A percentile compares a stretch with the other conserved stretches of the same genome.
Evolutionary conservation across 306 rosid species (phyloP).

Genomic region (Vigna unguiculata): DNA sequence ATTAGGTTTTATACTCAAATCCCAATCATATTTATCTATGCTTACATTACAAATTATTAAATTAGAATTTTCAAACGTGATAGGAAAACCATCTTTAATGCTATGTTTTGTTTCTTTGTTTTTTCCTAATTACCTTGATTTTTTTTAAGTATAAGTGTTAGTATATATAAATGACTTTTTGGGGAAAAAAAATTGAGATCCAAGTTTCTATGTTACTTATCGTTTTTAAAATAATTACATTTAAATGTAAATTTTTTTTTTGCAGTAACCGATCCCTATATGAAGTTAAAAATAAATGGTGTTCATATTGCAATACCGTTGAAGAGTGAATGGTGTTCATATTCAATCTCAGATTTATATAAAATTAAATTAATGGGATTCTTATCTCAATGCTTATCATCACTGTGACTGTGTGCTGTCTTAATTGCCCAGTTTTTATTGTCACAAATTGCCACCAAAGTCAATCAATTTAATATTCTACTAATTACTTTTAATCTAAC

Average conservation of each 20-base stretch:
- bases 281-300: neutral
- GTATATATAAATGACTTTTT: too few species aligned
- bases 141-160: too few species aligned
- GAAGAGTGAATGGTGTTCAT: slow-evolving; percentile 5
- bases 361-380: neutral
- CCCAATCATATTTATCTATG: neutral
- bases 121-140: too few species aligned
- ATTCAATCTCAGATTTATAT: slow-evolving; percentile 43
- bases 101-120: too few species aligned
- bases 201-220: too few species aligned
- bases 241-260: too few species aligned
- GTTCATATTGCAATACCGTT: slow-evolving; percentile 20
- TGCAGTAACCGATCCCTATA: neutral
- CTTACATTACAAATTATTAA: neutral
- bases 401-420: neutral
- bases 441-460: neutral
- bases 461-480: neutral
- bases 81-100: too few species aligned
- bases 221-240: too few species aligned
- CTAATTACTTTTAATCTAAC: too few species aligned
- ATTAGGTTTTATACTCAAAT: neutral
- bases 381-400: slow-evolving; percentile 24
- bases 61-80: too few species aligned
- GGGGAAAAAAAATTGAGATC: too few species aligned
- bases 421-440: slow-evolving; percentile 6